Conservation (phyloP, 257 asterid species). For the Nicotiana noctiflora region DNA sequence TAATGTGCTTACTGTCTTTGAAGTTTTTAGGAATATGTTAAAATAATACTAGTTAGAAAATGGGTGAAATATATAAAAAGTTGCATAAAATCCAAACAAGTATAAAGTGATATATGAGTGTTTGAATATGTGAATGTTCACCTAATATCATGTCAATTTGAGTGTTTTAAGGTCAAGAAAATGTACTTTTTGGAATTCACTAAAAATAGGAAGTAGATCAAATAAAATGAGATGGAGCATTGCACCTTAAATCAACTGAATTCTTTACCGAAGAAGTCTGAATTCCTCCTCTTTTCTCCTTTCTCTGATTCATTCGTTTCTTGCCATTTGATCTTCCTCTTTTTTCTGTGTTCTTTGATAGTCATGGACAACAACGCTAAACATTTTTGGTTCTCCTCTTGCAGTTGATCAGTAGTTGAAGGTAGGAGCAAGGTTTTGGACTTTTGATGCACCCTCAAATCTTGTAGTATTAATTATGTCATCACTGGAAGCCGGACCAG, state of each 20-base stretch:
- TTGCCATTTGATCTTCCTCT: neutral
- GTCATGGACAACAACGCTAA: neutral
- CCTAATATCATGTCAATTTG: neutral
- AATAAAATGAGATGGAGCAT: neutral
- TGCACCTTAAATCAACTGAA: neutral
- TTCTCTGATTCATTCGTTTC: neutral
- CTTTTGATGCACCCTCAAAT: neutral
- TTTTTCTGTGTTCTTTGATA: neutral
- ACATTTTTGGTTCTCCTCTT: neutral
- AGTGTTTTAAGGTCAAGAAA: neutral
- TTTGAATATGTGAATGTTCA: no score
- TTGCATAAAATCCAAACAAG: neutral
- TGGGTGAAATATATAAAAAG: neutral
- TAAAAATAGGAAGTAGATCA: neutral
- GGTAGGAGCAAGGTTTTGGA: conserved; percentile 2
- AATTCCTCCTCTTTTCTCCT: neutral
- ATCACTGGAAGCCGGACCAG: neutral
- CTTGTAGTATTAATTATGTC: neutral
- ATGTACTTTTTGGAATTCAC: neutral
- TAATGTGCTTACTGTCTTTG: neutral
- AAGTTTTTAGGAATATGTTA: neutral
- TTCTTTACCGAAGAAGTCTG: neutral
- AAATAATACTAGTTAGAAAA: neutral
- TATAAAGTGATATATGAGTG: neutral
- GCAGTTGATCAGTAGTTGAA: neutral